A percentile compares a stretch with the other conserved stretches of the same genome.
Evolutionary conservation across 2,329 filamentous ascomycete genomes (phyloP).

Genomic region (Aspergillus viridinutans): DNA sequence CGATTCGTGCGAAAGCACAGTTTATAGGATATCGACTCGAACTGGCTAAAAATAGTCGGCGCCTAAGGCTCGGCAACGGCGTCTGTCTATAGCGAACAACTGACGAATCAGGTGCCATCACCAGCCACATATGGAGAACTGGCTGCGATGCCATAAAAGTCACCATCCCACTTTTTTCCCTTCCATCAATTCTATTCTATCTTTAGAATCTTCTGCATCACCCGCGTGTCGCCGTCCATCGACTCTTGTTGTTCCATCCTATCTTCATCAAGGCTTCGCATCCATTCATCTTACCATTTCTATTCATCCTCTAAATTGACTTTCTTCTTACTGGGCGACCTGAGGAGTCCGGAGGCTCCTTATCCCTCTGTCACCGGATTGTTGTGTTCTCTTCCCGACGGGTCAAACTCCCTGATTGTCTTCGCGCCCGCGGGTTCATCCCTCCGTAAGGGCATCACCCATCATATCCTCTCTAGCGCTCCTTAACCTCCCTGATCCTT

Average conservation of each 20-base stretch:
- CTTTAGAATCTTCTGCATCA: conserved; percentile 32
- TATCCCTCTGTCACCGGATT: not conserved
- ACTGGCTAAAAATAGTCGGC: not conserved
- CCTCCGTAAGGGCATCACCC: not conserved
- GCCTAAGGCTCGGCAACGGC: not conserved
- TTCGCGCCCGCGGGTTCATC: not conserved
- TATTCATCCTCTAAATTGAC: conserved; percentile 2
- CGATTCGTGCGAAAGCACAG: not conserved
- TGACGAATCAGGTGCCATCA: not conserved
- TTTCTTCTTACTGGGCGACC: not conserved
- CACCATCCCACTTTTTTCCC: not conserved
- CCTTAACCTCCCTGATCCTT: not conserved
- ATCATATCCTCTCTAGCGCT: not conserved
- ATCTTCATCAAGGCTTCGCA: conserved; percentile 6
- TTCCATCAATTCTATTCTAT: conserved; percentile 17
- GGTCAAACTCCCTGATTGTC: not conserved
- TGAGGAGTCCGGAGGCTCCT: not conserved
- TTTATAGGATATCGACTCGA: not conserved
- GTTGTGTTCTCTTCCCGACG: not conserved
- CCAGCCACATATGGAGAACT: not conserved
- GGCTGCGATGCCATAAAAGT: not conserved
- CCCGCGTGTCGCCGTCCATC: conserved; percentile 21
- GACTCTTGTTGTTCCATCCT: conserved; percentile 15
- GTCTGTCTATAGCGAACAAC: not conserved
- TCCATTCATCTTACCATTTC: conserved; percentile 7